These are phyloP conservation scores for Pythium aristosporum DNA, from an alignment of 352 stramenopile species.

Conservation along the genomic window DNA sequence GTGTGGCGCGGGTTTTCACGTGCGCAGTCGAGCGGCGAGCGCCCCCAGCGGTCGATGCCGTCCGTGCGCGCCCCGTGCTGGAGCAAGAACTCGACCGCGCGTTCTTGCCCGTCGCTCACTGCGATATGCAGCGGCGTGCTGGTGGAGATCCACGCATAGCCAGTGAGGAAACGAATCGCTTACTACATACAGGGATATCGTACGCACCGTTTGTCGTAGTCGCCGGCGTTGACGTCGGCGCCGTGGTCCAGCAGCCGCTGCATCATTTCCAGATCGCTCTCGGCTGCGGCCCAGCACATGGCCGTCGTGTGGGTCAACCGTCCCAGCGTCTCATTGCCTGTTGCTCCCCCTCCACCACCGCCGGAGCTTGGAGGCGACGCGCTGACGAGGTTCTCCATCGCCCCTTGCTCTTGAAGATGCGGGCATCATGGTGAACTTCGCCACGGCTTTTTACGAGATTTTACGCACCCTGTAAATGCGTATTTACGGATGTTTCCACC, in stretches of 20 bases:
- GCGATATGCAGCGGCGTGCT: constrained; percentile 80
- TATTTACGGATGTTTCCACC: background rate
- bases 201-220: constrained; percentile 73
- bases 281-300: constrained; percentile 74
- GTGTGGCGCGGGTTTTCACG: constrained; percentile 46
- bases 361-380: background rate
- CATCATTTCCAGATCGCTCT: constrained; percentile 63
- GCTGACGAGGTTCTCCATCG: background rate
- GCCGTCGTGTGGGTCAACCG: constrained; percentile 55
- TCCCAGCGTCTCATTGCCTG: constrained; percentile 14
- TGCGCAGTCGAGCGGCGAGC: constrained; percentile 68
- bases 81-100: constrained; percentile 62
- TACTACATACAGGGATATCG: background rate
- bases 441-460: background rate
- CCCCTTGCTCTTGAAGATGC: background rate
- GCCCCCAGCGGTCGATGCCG: constrained; percentile 65
- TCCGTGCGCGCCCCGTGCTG: constrained; percentile 53
- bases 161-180: background rate
- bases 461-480: background rate
- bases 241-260: constrained; percentile 56
- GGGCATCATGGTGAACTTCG: background rate
- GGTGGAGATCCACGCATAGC: background rate
- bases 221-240: constrained; percentile 66
- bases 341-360: background rate
- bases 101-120: constrained; percentile 56